Conservation (phyloP, 2,329 filamentous ascomycete genomes). For the Juglanconis oblonga region DNA sequence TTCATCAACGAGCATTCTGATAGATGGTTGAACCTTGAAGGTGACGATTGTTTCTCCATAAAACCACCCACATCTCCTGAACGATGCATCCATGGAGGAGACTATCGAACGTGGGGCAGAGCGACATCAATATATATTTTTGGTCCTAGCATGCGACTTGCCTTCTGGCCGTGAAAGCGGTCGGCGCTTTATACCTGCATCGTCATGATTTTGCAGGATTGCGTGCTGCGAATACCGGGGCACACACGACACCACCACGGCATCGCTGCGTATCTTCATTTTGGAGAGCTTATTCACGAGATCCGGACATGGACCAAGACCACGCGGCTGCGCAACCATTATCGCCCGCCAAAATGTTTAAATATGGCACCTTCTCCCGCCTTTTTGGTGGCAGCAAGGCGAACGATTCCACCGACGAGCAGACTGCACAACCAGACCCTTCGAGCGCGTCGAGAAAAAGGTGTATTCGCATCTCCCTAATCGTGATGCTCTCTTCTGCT, state of each 20-base stretch:
- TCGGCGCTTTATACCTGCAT: neutral
- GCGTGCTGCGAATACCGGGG: constrained; percentile 10
- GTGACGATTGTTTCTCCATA: constrained; percentile 5
- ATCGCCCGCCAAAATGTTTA: constrained; percentile 2
- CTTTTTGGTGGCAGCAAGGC: neutral
- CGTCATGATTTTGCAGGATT: constrained; percentile 16
- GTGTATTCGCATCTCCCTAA: constrained; percentile 7
- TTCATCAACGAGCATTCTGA: neutral
- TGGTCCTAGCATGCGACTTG: neutral
- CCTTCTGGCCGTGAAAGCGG: neutral
- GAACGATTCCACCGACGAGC: neutral
- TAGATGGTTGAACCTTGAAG: neutral
- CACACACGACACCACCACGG: neutral
- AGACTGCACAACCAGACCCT: neutral
- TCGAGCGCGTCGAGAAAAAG: neutral
- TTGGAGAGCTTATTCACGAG: neutral
- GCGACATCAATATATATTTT: constrained; percentile 1
- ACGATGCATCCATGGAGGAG: neutral
- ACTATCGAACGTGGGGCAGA: neutral
- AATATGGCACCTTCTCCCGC: constrained; percentile 5
- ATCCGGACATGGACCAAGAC: neutral
- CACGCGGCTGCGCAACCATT: neutral
- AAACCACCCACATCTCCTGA: constrained; percentile 1
- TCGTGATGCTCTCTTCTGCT: constrained; percentile 10
- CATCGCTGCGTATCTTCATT: neutral